These are phyloP conservation scores for Pinus albicaulis DNA, from an alignment of 75 land plant genomes.

Conservation along the genomic window DNA sequence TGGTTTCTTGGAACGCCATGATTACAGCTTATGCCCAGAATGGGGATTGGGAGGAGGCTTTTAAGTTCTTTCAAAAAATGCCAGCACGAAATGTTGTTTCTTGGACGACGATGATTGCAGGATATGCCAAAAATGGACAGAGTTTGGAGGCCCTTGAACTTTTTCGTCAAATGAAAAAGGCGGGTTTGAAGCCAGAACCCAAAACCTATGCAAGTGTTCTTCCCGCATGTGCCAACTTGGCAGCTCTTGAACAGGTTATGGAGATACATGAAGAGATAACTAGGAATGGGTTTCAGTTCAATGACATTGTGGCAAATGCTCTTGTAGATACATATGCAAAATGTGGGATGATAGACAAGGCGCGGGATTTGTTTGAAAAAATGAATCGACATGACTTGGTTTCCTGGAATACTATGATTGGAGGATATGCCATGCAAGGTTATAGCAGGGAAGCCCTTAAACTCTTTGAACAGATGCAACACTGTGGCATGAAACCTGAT, in stretches of 20 bases:
- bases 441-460: slow-evolving; percentile 12
- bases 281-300: background rate
- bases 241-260: slow-evolving; percentile 9
- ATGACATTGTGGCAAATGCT: background rate
- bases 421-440: slow-evolving; percentile 26
- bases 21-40: slow-evolving; percentile 19
- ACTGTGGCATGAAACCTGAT: slow-evolving; percentile 20
- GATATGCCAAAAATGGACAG: slow-evolving; percentile 2
- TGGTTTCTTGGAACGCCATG: slow-evolving; percentile 24
- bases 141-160: background rate
- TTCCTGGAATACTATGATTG: slow-evolving; percentile 20
- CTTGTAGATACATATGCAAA: slow-evolving; percentile 17
- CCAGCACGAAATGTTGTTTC: slow-evolving; percentile 19
- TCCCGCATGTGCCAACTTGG: slow-evolving; percentile 9
- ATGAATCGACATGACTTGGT: slow-evolving; percentile 4
- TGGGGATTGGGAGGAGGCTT: slow-evolving; percentile 6
- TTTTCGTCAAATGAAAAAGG: background rate
- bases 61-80: slow-evolving; percentile 23
- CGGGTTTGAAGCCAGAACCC: slow-evolving; percentile 3
- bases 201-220: slow-evolving; percentile 5
- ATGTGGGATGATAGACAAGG: slow-evolving; percentile 5
- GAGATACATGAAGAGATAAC: slow-evolving; percentile 7
- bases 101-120: slow-evolving; percentile 24
- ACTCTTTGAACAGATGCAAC: slow-evolving; percentile 20
- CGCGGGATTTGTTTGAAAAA: slow-evolving; percentile 6